Evolutionary conservation across 306 rosid genomes (phyloP).

Genomic region (Inga oerstediana): DNA sequence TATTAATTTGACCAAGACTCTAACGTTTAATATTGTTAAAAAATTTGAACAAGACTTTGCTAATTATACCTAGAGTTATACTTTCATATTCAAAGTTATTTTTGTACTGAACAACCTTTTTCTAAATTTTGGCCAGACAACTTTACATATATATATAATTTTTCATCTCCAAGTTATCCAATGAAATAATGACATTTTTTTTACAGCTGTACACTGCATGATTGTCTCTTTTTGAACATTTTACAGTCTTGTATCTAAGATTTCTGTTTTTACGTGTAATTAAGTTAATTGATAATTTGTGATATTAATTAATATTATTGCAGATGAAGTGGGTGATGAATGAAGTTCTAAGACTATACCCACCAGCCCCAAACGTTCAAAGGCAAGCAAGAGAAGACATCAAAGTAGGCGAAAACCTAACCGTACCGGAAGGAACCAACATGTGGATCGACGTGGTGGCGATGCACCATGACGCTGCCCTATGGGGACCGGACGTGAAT

Average conservation of each 20-base stretch:
- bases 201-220: not conserved
- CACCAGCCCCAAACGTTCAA: constrained; percentile 87
- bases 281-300: not conserved
- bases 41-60: not conserved
- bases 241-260: not conserved
- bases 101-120: not conserved
- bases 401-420: constrained; percentile 41
- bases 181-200: not conserved
- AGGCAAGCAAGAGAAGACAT: constrained; percentile 88
- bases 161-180: not conserved
- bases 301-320: constrained; percentile 2
- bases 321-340: constrained; percentile 98
- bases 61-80: not conserved
- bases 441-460: constrained; percentile 90
- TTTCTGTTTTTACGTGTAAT: not conserved
- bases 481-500: constrained; percentile 86
- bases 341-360: constrained; percentile 84
- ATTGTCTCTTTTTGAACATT: not conserved
- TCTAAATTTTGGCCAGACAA: not conserved
- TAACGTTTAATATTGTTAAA: not conserved
- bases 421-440: constrained; percentile 77
- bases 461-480: constrained; percentile 72
- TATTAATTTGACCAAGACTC: not conserved
- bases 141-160: not conserved
- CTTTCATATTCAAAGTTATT: not conserved